phyloP scores from a whole-genome alignment of 495 filamentous ascomycete genomes.

The Xylaria longipes region DNA sequence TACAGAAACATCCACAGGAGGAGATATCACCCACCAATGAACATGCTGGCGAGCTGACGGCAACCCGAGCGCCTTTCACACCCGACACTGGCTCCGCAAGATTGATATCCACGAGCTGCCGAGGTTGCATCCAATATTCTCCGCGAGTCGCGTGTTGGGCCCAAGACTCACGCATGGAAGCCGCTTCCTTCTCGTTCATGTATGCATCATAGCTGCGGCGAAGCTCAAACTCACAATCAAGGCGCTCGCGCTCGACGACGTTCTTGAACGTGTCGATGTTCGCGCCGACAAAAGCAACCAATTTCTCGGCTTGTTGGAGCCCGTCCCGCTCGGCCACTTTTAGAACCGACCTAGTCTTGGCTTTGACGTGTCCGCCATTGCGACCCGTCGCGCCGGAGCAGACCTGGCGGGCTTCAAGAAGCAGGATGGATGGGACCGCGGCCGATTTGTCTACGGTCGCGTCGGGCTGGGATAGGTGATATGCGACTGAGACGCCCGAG shows the following conservation, averaged over 20 bases:
- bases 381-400: conserved; percentile 52
- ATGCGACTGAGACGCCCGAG: conserved; percentile 34
- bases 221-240: conserved; percentile 41
- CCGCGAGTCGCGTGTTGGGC: not conserved
- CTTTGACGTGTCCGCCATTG: conserved; percentile 51
- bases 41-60: conserved; percentile 10
- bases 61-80: not conserved
- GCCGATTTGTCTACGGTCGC: not conserved
- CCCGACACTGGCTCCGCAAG: conserved; percentile 7
- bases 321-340: conserved; percentile 42
- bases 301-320: conserved; percentile 32
- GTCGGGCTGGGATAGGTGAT: conserved; percentile 27
- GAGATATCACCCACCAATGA: conserved; percentile 6
- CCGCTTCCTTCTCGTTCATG: conserved; percentile 43
- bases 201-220: conserved; percentile 38
- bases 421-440: conserved; percentile 33
- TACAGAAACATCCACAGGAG: no score
- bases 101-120: not conserved
- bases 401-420: conserved; percentile 47
- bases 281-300: conserved; percentile 39
- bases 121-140: not conserved
- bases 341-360: not conserved
- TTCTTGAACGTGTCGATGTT: conserved; percentile 42
- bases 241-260: conserved; percentile 42
- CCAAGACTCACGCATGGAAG: conserved; percentile 26